phyloP scores from a whole-genome alignment of 768 basidiomycete genomes.

The Austroboletus festivus region DNA sequence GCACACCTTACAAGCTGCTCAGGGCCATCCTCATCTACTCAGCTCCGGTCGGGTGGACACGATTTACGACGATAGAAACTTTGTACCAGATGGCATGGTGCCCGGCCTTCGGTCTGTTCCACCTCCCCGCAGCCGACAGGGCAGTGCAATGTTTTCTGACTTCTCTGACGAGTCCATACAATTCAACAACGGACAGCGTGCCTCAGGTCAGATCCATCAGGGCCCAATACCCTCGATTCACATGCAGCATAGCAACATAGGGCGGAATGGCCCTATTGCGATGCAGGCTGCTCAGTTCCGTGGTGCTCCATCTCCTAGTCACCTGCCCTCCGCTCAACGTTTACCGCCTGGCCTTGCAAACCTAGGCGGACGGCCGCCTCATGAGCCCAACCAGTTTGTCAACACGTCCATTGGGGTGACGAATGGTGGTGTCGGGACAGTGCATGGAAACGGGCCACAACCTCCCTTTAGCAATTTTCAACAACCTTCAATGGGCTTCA shows the following conservation, averaged over 20 bases:
- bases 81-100: conserved; percentile 83
- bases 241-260: conserved; percentile 47
- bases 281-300: conserved; percentile 65
- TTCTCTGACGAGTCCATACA: conserved; percentile 61
- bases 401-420: conserved; percentile 42
- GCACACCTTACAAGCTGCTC: conserved; percentile 42
- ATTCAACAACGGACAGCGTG: conserved; percentile 58
- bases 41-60: conserved; percentile 55
- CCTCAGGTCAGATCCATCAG: conserved; percentile 55
- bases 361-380: conserved; percentile 77
- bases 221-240: conserved; percentile 48
- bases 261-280: conserved; percentile 51
- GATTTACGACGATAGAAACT: conserved; percentile 73
- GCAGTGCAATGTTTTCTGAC: conserved; percentile 52
- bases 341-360: conserved; percentile 80
- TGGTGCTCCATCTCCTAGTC: conserved; percentile 63
- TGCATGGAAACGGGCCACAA: conserved; percentile 47
- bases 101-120: conserved; percentile 72
- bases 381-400: conserved; percentile 67
- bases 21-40: conserved; percentile 38
- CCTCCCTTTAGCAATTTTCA: conserved; percentile 55
- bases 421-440: conserved; percentile 39
- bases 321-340: conserved; percentile 51
- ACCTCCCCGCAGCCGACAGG: conserved; percentile 59
- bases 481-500: conserved; percentile 44